A percentile compares a stretch with the other conserved stretches of the same genome.
Evolutionary conservation across 2,329 filamentous ascomycete genomes (phyloP).

Genomic region (Talaromyces marneffei): DNA sequence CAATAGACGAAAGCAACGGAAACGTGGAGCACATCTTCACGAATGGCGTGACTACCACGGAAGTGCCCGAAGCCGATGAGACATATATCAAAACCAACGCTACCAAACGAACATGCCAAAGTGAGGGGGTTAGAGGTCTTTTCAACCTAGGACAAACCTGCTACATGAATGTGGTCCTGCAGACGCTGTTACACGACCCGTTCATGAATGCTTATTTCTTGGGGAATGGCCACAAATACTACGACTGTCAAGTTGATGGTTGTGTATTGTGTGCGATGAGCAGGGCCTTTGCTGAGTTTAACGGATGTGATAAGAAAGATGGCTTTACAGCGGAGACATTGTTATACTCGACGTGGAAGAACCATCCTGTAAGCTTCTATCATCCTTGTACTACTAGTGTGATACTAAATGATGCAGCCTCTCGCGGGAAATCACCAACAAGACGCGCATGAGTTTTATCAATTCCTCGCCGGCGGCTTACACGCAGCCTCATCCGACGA

Average conservation of each 20-base stretch:
- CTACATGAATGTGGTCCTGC: constrained; percentile 94
- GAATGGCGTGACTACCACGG: constrained; percentile 34
- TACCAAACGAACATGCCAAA: constrained; percentile 71
- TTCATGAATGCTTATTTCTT: constrained; percentile 88
- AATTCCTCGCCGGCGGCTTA: constrained; percentile 87
- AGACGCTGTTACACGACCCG: constrained; percentile 89
- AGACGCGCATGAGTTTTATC: constrained; percentile 95
- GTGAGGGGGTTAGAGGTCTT: constrained; percentile 81
- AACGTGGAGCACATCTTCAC: background rate
- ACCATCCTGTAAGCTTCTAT: constrained; percentile 53
- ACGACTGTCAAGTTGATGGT: constrained; percentile 58
- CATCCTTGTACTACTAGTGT: no score
- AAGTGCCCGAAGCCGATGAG: constrained; percentile 47
- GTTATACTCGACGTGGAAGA: constrained; percentile 83
- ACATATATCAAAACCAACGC: constrained; percentile 74
- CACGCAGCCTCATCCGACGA: constrained; percentile 52
- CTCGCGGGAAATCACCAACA: constrained; percentile 90
- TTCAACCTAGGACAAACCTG: constrained; percentile 99
- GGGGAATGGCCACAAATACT: constrained; percentile 76
- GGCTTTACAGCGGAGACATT: constrained; percentile 88
- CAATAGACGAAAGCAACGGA: constrained; percentile 1
- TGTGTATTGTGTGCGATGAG: constrained; percentile 58
- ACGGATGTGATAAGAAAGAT: constrained; percentile 62
- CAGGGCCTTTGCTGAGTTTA: constrained; percentile 59
- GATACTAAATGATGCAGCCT: constrained; percentile 45